Conservation (phyloP, 768 basidiomycete species). For the Lactarius sp. region DNA sequence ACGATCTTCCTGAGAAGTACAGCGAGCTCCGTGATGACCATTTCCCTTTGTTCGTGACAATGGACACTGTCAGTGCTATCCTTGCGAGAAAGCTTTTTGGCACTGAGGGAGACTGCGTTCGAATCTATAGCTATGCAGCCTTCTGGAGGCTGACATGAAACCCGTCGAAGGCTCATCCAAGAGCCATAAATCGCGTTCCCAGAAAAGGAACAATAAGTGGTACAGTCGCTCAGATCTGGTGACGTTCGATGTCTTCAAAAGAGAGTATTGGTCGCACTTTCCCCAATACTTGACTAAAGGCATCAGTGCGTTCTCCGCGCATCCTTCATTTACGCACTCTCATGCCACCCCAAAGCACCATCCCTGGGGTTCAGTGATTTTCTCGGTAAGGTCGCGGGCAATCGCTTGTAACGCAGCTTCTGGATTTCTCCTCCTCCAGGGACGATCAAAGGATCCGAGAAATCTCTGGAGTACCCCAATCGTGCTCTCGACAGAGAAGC, state of each 20-base stretch:
- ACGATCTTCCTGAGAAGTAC: conserved; percentile 47
- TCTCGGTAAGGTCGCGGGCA: conserved; percentile 39
- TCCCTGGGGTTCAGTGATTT: conserved; percentile 60
- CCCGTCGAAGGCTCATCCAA: neutral
- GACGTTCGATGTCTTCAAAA: conserved; percentile 45
- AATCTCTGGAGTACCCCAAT: conserved; percentile 32
- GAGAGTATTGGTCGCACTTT: conserved; percentile 57
- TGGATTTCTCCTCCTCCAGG: conserved; percentile 32
- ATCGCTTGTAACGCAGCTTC: neutral
- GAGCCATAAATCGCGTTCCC: conserved; percentile 5
- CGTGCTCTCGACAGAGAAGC: conserved; percentile 15
- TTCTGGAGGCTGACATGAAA: conserved; percentile 46
- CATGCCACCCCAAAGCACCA: conserved; percentile 41
- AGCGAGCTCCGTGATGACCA: conserved; percentile 53
- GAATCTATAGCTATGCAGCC: conserved; percentile 39
- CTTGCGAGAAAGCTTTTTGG: neutral
- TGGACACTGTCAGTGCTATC: conserved; percentile 45
- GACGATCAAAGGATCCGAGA: conserved; percentile 66
- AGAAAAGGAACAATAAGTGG: conserved; percentile 6
- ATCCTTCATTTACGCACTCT: neutral
- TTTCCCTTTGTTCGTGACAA: conserved; percentile 68
- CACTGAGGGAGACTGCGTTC: neutral
- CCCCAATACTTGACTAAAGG: conserved; percentile 46
- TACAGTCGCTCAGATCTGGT: conserved; percentile 28
- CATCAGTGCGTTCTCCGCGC: conserved; percentile 39